A percentile compares a stretch with the other conserved stretches of the same genome.
phyloP scores from a whole-genome alignment of 192 early-diverging fungal genomes.

The Linnemannia elongata region DNA sequence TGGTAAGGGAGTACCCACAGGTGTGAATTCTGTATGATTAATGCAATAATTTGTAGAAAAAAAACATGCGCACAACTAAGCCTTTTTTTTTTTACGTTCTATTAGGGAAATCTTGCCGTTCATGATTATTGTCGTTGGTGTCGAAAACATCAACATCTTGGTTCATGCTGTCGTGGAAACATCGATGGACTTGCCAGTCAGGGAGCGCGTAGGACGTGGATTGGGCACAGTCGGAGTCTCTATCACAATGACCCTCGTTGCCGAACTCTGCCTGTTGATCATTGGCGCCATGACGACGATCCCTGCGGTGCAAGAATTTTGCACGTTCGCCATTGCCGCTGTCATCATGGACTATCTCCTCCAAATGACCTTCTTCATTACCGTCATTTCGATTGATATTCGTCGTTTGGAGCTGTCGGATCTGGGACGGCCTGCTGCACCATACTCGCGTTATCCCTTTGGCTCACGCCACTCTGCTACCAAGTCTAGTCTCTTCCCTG shows the following conservation, averaged over 20 bases:
- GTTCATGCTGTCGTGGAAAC: slow-evolving; percentile 80
- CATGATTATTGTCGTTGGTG: slow-evolving; percentile 76
- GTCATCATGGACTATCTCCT: slow-evolving; percentile 84
- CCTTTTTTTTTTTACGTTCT: neutral
- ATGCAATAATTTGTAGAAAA: neutral
- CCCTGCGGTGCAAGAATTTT: slow-evolving; percentile 81
- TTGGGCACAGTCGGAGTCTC: slow-evolving; percentile 76
- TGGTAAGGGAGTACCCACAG: slow-evolving; percentile 62
- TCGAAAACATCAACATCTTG: slow-evolving; percentile 83
- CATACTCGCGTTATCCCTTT: slow-evolving; percentile 37
- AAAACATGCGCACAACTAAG: neutral
- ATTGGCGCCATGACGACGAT: slow-evolving; percentile 71
- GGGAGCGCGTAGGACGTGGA: slow-evolving; percentile 76
- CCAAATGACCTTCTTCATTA: slow-evolving; percentile 85
- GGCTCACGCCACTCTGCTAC: slow-evolving; percentile 18
- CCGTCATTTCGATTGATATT: slow-evolving; percentile 87
- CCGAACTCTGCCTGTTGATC: slow-evolving; percentile 69
- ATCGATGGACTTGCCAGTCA: slow-evolving; percentile 78
- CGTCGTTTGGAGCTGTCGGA: slow-evolving; percentile 72
- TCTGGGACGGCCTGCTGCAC: slow-evolving; percentile 25
- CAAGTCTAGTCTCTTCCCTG: neutral
- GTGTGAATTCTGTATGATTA: neutral
- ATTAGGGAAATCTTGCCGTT: slow-evolving; percentile 78
- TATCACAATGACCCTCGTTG: slow-evolving; percentile 69
- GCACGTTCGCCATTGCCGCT: slow-evolving; percentile 73